Conservation (phyloP, 371 early-diverging fungal species). For the Syncephalastrum monosporum region DNA sequence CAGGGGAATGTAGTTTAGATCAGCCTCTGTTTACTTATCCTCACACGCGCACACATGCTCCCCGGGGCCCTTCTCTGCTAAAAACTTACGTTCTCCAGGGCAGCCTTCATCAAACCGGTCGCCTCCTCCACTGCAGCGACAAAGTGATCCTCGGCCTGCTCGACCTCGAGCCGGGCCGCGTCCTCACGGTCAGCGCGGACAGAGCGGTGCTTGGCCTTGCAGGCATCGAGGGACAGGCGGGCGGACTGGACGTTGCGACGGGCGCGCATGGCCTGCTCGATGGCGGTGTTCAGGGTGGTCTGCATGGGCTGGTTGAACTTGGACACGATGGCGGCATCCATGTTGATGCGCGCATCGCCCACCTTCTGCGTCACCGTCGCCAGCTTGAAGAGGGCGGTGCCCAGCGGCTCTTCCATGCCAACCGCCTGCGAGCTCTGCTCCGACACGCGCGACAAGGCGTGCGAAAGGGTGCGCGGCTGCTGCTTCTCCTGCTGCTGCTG, state of each 20-base stretch:
- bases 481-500: constrained; percentile 23
- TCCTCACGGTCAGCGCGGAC: constrained; percentile 69
- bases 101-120: constrained; percentile 84
- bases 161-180: constrained; percentile 74
- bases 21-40: too few relatives aligned
- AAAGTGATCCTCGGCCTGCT: constrained; percentile 90
- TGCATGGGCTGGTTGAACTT: constrained; percentile 78
- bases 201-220: constrained; percentile 73
- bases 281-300: constrained; percentile 66
- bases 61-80: too few relatives aligned
- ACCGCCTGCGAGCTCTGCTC: constrained; percentile 62
- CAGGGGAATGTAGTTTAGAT: not conserved
- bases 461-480: constrained; percentile 66
- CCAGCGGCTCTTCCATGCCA: constrained; percentile 76
- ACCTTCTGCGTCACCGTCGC: constrained; percentile 79
- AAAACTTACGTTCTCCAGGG: constrained; percentile 73
- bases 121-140: constrained; percentile 91
- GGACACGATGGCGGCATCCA: constrained; percentile 69
- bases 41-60: too few relatives aligned
- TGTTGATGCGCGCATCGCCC: constrained; percentile 73
- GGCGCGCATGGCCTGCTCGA: constrained; percentile 82
- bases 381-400: constrained; percentile 81
- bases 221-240: constrained; percentile 81
- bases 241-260: constrained; percentile 78
- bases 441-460: constrained; percentile 76